A percentile compares a stretch with the other conserved stretches of the same genome.
These are phyloP conservation scores for Rhodotorula diobovata DNA, from an alignment of 768 basidiomycete species.

Conservation along the genomic window DNA sequence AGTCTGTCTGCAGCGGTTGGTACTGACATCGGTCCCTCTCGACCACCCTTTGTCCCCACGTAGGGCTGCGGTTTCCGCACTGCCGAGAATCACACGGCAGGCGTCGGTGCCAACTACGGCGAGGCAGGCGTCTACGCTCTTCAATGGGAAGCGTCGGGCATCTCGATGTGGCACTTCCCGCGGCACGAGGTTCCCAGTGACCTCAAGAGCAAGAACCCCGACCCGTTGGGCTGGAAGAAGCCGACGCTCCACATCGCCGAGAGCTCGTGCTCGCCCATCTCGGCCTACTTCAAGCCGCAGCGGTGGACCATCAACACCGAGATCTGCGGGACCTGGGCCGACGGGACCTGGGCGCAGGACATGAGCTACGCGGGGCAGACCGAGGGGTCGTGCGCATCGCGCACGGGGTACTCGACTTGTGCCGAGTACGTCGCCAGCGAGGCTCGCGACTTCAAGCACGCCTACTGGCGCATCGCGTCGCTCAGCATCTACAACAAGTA, in stretches of 20 bases:
- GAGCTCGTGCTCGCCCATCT: conserved; percentile 11
- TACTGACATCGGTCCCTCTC: no score
- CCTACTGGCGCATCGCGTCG: conserved; percentile 19
- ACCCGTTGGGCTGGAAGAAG: conserved; percentile 51
- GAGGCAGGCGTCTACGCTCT: conserved; percentile 54
- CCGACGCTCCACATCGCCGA: conserved; percentile 47
- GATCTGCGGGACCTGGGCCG: conserved; percentile 9
- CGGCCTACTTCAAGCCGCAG: conserved; percentile 25
- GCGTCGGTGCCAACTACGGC: conserved; percentile 51
- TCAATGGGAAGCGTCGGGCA: conserved; percentile 49
- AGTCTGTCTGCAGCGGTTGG: no score
- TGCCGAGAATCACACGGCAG: conserved; percentile 33
- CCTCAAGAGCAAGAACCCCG: conserved; percentile 43
- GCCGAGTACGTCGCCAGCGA: conserved; percentile 1
- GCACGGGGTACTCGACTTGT: conserved; percentile 7
- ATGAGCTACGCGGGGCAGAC: conserved; percentile 17
- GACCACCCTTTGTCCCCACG: neutral
- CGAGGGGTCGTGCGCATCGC: neutral
- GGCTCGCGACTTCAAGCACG: conserved; percentile 16
- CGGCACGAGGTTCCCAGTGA: conserved; percentile 43
- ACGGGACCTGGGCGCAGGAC: conserved; percentile 17
- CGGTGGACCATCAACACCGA: conserved; percentile 6
- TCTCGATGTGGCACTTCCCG: conserved; percentile 54
- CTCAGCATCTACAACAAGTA: conserved; percentile 24
- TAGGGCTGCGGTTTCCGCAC: conserved; percentile 34